Conservation (phyloP, 176 grass and related monocot genomes). For the Guadua angustifolia region DNA sequence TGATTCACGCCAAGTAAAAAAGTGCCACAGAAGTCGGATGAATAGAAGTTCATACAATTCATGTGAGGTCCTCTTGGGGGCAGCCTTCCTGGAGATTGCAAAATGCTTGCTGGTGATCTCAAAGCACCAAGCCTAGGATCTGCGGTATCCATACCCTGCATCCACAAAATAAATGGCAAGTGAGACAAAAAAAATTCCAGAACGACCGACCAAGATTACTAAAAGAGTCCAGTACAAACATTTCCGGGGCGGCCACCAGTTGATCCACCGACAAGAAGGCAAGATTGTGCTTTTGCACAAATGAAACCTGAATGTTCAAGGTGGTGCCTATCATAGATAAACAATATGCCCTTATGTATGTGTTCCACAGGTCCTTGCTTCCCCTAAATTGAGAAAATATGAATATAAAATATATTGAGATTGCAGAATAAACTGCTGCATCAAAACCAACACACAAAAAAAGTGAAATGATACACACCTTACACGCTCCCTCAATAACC, state of each 20-base stretch:
- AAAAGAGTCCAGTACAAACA: constrained; percentile 51
- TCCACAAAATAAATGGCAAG: constrained; percentile 10
- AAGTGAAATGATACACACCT: constrained; percentile 52
- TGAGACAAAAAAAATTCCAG: constrained; percentile 12
- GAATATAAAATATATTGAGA: constrained; percentile 13
- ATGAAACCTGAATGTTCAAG: constrained; percentile 97
- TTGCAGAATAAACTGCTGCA: constrained; percentile 19
- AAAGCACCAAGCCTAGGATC: constrained; percentile 73
- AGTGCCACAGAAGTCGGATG: constrained; percentile 1
- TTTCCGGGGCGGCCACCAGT: constrained; percentile 57
- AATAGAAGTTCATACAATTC: constrained; percentile 61
- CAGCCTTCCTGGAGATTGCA: constrained; percentile 74
- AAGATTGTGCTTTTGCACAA: constrained; percentile 95
- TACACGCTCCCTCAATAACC: constrained; percentile 86
- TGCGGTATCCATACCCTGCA: constrained; percentile 64
- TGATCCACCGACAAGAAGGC: constrained; percentile 86
- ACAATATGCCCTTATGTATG: constrained; percentile 87
- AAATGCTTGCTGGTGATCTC: constrained; percentile 66
- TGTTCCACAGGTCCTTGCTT: constrained; percentile 99
- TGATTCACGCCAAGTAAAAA: not conserved
- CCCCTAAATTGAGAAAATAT: constrained; percentile 64
- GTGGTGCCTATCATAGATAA: constrained; percentile 96
- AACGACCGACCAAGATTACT: not conserved
- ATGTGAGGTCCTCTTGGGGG: constrained; percentile 80
- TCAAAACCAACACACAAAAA: constrained; percentile 8